Evolutionary conservation across 1,284 basidiomycete genomes (phyloP), one percentile per base, ranked within the genome.

Genomic region (Trichosporon ovoides): DNA sequence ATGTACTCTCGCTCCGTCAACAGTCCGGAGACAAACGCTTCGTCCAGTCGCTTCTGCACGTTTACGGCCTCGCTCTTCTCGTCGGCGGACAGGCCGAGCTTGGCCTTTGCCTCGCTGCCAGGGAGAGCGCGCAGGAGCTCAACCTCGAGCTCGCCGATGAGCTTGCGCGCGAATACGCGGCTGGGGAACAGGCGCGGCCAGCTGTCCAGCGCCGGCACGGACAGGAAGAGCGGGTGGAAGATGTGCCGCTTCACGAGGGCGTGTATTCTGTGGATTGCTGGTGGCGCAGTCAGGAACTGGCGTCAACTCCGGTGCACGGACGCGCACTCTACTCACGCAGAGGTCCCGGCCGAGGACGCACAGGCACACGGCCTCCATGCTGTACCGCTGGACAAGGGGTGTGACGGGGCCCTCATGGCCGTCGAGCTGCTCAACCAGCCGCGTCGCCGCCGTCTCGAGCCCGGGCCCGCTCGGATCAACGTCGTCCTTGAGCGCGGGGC

Each of bases 211-310:
- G 33, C 20, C 10, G 53, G 53, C 11, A 54, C 19, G 18, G 38
- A 31, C 38, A 54, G 53, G 19, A 54, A 54, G 24, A 54, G 33
- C 4, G 53, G 53, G 10, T 54, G 38, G 38, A 54, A 54, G 28
- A 54, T 54, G 38, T 54, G 53, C 16, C 36, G 18, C 34, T 54
- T 54, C 9, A 54, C 40, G n/a, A 46, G 19, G 10, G 53, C 28
- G 31, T 54, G 53, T 13, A 54, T 35, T n/a, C n/a, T 31, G 38
- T 54, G 53, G 24, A 54, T 46, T 2, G 19, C 24, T 3, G 53
- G 53, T 5, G 53, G 53, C 7, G 38, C 6, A 18, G 12, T 12
- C 4, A 54, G 53, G 31, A 54, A 54, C 53, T 54, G 38, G 14
- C 7, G n/a, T 43, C 20, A 43, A 22, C 10, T 16, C n/a, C 24